Percentiles rank a stretch among this genome's conserved stretches.
These are phyloP conservation scores for Metschnikowia arizonensis DNA, from an alignment of 805 yeast species.

Conservation along the genomic window DNA sequence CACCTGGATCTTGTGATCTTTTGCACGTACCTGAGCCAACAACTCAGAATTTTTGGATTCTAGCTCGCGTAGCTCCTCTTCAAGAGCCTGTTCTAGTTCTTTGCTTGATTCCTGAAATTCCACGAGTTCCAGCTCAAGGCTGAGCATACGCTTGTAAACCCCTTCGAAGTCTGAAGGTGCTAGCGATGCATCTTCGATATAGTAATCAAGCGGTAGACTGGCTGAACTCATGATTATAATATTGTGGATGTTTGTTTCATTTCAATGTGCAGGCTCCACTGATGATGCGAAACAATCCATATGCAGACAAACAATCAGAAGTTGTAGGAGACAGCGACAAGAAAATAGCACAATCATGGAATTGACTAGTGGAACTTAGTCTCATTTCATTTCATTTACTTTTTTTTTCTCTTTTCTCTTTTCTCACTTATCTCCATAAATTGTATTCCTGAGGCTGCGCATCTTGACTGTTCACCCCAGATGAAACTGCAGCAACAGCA, in stretches of 20 bases:
- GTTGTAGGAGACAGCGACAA: too few relatives aligned
- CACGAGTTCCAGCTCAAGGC: conserved; percentile 34
- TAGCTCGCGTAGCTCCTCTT: conserved; percentile 36
- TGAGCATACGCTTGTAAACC: conserved; percentile 25
- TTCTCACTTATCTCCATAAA: conserved; percentile 28
- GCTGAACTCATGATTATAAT: conserved; percentile 2
- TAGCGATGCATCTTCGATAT: neutral
- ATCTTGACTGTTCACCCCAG: conserved; percentile 25
- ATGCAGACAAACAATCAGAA: neutral
- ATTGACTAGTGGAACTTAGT: too few relatives aligned
- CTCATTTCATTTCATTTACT: too few relatives aligned
- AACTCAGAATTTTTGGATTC: conserved; percentile 26
- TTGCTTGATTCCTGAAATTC: conserved; percentile 44
- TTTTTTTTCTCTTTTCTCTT: neutral
- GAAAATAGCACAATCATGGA: too few relatives aligned
- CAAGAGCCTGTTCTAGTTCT: conserved; percentile 43
- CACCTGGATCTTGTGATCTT: conserved; percentile 20
- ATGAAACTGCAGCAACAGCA: conserved; percentile 36
- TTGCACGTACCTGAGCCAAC: conserved; percentile 14
- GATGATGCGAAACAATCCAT: neutral
- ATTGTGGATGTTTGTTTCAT: conserved; percentile 3
- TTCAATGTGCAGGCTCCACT: conserved; percentile 1
- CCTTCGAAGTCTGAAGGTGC: conserved; percentile 7
- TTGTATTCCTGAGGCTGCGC: conserved; percentile 35
- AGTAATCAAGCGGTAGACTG: conserved; percentile 3